Evolutionary conservation across 2,329 filamentous ascomycete species (phyloP), one percentile per base, ranked within the genome.

Genomic region (Diaporthe destruens): DNA sequence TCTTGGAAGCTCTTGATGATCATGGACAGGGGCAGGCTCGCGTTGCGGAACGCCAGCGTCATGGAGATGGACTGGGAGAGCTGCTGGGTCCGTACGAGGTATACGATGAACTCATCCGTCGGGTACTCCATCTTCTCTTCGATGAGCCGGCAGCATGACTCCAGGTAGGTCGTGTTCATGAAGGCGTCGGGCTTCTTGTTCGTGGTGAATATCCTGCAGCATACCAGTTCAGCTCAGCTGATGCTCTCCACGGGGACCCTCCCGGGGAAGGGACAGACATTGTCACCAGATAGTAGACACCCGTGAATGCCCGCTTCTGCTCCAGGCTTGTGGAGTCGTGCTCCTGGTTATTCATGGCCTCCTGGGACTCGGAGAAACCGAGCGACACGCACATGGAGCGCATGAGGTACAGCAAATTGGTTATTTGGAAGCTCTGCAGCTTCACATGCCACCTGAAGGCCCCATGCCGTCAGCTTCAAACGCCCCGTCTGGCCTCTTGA

Each of bases 251-350:
- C 23, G 20, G 42, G 3, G 0, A 8, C 2, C 7, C 1, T 11
- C 3, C 8, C n/a, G n/a, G 44, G 0, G 16, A 7, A 29, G 42
- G 4, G 36, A 80, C 84, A 76, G 73, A 87, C 85, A 86, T 76
- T 8, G 86, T 85, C 39, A 86, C 85, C 5, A 88, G 75, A 70
- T 88, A 88, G 72, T 87, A 88, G 5, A 84, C 85, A 2, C 85
- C 86, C 0, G 82, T 82, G 76, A 85, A 87, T 0, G 85, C 85
- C 56, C 87, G 81, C 79, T 87, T 82, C 57, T 83, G 78, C 71
- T 87, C 85, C 12, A 87, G 75, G 29, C 79, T 79, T 23, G 72
- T 72, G 7, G 78, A 75, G 4, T 71, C 71, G 20, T 77, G 75
- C 23, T 79, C 80, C 36, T 75, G 77, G 18, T 76, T 69, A 23